A percentile compares a stretch with the other conserved stretches of the same genome.
These are phyloP conservation scores for Lagenidium giganteum DNA, from an alignment of 352 stramenopile genomes.

Conservation along the genomic window DNA sequence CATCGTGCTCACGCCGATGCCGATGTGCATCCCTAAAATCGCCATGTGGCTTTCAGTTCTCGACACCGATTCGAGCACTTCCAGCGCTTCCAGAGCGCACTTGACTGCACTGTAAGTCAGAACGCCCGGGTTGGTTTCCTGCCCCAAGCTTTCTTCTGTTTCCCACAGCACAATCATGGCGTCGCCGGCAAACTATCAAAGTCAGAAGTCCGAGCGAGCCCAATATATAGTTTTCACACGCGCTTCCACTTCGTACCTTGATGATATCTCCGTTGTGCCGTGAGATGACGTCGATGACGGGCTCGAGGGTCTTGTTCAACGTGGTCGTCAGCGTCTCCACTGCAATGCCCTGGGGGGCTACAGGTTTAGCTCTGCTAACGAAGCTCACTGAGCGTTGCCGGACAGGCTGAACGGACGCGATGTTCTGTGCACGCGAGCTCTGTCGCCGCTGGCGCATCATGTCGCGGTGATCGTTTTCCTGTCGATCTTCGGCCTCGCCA, in stretches of 20 bases:
- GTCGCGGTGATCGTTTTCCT: slow-evolving; percentile 20
- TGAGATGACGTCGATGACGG: slow-evolving; percentile 73
- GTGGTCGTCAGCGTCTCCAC: slow-evolving; percentile 71
- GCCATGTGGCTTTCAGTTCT: slow-evolving; percentile 16
- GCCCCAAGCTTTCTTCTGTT: slow-evolving; percentile 39
- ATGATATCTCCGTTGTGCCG: slow-evolving; percentile 76
- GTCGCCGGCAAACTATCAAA: slow-evolving; percentile 65
- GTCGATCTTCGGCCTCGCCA: slow-evolving; percentile 5
- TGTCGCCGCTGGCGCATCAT: slow-evolving; percentile 36
- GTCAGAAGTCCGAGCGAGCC: too few species aligned
- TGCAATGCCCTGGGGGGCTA: slow-evolving; percentile 46
- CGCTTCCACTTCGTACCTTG: slow-evolving; percentile 25
- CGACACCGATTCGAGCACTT: slow-evolving; percentile 26
- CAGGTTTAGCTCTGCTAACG: slow-evolving; percentile 38
- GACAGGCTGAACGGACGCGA: background rate
- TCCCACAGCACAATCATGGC: slow-evolving; percentile 82
- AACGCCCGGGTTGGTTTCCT: slow-evolving; percentile 29
- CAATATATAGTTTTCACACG: too few species aligned
- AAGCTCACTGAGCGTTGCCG: slow-evolving; percentile 37
- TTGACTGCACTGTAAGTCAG: slow-evolving; percentile 50
- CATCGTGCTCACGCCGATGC: slow-evolving; percentile 72
- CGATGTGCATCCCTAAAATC: slow-evolving; percentile 75
- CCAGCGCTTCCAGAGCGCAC: slow-evolving; percentile 55
- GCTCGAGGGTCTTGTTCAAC: slow-evolving; percentile 75
- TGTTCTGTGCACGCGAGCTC: slow-evolving; percentile 9